Base-by-base conservation (phyloP, 2,329 filamentous ascomycete species). In the Sporothrix pallida region DNA sequence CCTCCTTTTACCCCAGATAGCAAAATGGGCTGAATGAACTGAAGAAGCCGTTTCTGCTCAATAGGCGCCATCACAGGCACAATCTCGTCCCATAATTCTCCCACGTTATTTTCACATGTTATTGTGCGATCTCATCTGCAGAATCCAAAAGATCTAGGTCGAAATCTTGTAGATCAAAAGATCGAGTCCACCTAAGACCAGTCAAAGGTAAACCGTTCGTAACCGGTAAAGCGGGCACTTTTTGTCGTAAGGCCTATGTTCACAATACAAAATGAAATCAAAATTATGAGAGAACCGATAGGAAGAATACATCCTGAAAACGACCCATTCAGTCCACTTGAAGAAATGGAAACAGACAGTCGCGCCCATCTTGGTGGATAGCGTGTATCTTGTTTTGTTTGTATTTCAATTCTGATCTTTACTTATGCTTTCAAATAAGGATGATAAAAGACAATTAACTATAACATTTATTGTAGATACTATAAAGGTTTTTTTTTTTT, bases 1-100 rank as follows among this genome's bases (percentile, higher is more conserved):
- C 54, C 54, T 31, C 54, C 9, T 58, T 58, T 58, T 58, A 58
- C 54, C 52, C 54, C 8, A 26, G 20, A 58, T 58, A 58, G 20
- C 54, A 13, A 58, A 58, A 31, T 58, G 20, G 20, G 23, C 23
- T 26, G 23, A 26, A 26, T 26, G 23, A 26, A 3, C 23, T 26
- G 23, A 26, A 26, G 23, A 26, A 26, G 23, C 23, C 3, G 23
- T 26, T 26, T 26, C 3, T 26, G 23, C 23, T 26, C 23, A 26
- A 26, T 26, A 26, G 23, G 23, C 23, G 23, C 23, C 23, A 26
- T 26, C 23, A 26, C 23, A 26, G 17, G 13, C 17, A 54, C 50
- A 31, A n/a, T n/a, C 15, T 62, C 31, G 15, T 17, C 31, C 31
- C 13, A 62, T 15, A n/a, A 42, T 17, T 6, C n/a, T 42, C 17